Evolutionary conservation across 306 rosid species (phyloP).

Genomic region (Leucaena leucocephala): DNA sequence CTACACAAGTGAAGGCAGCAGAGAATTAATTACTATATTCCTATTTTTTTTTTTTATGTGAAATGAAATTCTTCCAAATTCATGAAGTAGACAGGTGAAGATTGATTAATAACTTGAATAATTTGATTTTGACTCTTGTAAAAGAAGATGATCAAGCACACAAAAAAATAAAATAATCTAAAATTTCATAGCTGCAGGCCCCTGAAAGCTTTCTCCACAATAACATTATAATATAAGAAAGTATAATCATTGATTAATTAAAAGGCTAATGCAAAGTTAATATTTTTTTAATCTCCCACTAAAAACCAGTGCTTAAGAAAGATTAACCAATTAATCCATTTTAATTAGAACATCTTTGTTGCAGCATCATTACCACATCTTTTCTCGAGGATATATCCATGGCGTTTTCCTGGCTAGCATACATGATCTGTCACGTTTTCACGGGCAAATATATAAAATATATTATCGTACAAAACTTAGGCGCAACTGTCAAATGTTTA

Average conservation of each 20-base stretch:
- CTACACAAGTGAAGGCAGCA: neutral
- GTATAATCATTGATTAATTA: constrained; percentile 39
- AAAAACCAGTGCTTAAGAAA: constrained; percentile 20
- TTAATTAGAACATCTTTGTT: constrained; percentile 15
- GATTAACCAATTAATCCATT: constrained; percentile 22
- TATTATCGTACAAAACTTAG: neutral
- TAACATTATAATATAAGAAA: constrained; percentile 29
- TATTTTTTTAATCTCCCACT: constrained; percentile 41
- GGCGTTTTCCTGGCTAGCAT: neutral
- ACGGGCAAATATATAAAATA: constrained; percentile 29
- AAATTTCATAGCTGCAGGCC: constrained; percentile 24
- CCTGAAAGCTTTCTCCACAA: constrained; percentile 32
- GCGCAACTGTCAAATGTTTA: neutral
- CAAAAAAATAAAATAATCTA: constrained; percentile 23
- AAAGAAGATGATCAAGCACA: constrained; percentile 36
- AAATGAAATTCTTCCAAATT: neutral
- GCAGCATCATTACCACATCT: constrained; percentile 34
- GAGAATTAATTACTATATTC: neutral
- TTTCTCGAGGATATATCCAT: constrained; percentile 23
- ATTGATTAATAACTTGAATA: constrained; percentile 31
- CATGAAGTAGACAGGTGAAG: neutral
- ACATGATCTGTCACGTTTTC: constrained; percentile 41
- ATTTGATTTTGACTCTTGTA: constrained; percentile 49
- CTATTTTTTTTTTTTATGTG: neutral
- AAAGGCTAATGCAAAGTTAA: constrained; percentile 40